Base-by-base conservation (phyloP, 768 basidiomycete genomes). In the Mycena rosella region DNA sequence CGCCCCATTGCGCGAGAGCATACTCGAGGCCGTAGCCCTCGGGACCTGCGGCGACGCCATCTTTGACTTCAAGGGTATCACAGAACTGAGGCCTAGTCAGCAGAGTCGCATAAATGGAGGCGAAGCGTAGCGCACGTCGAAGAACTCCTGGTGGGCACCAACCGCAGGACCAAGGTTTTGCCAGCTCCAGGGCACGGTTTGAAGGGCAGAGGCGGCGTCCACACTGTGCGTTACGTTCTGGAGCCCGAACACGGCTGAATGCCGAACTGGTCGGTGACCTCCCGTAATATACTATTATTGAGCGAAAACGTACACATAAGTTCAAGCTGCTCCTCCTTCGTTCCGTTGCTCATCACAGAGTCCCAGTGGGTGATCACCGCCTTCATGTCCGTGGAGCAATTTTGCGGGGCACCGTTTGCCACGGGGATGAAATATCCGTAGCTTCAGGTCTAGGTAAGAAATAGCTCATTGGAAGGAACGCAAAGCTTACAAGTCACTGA, bases 341-440 rank as follows among this genome's bases (percentile, higher is more conserved):
- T 69, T 45, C 68, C 68, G 44, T 27, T 14, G 63, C 29, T 55
- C 68, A 86, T 82, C 22, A 83, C 81, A 30, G 75, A 32, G 64
- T 88, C 87, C 58, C 87, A 77, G 71, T 87, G 81, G 2, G 80
- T 74, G 51, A 87, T 78, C 15, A 86, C 85, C 13, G 81, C 82
- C 68, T 86, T 76, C 52, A 87, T 81, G 68, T 88, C 87, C 0
- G 83, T 80, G 27, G 85, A 85, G 76, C 87, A 88, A 73, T 88
- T 88, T 72, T 59, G 27, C 17, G 87, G 83, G 81, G 85, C 85
- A 67, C 79, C 77, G 65, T 82, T 78, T 14, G 77, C 80, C 48
- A 87, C 86, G 17, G 85, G 86, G 47, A 85, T 82, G 76, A 85
- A 87, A 70, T 87, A 88, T 7, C 67, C 80, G 80, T 82, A 85